phyloP scores from a whole-genome alignment of 2,329 filamentous ascomycete species.

The Trichoderma gracile region DNA sequence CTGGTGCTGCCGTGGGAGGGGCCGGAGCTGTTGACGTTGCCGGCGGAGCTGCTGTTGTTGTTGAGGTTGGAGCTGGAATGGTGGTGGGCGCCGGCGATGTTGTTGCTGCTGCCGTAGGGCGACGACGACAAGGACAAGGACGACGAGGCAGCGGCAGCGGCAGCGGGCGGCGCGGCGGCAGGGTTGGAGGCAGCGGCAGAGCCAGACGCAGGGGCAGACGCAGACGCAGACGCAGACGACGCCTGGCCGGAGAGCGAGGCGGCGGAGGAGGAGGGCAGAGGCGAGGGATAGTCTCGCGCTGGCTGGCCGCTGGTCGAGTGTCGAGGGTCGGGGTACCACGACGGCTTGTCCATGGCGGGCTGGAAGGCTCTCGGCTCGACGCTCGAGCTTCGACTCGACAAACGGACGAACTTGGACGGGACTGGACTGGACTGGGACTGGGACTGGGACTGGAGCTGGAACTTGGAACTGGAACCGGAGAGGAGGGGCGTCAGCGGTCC shows the following conservation, averaged over 20 bases:
- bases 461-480: background rate
- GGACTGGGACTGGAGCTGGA: background rate
- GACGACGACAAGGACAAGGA: background rate
- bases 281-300: constrained; percentile 49
- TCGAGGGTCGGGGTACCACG: constrained; percentile 70
- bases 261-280: constrained; percentile 10
- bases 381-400: too few relatives aligned
- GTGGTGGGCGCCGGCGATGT: background rate
- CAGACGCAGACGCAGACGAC: constrained; percentile 43
- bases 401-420: too few relatives aligned
- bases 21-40: background rate
- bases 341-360: constrained; percentile 48
- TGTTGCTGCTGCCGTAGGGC: constrained; percentile 7
- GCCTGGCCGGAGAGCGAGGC: constrained; percentile 5
- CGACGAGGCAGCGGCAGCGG: background rate
- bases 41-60: background rate
- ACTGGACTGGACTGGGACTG: too few relatives aligned
- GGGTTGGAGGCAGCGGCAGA: background rate
- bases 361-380: background rate
- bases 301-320: constrained; percentile 50
- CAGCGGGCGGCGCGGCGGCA: background rate
- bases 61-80: background rate
- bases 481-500: constrained; percentile 25
- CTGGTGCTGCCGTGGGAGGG: constrained; percentile 1
- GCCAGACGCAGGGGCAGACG: background rate